Evolutionary conservation across 768 basidiomycete genomes (phyloP).

Genomic region (Punctularia strigosozonata): DNA sequence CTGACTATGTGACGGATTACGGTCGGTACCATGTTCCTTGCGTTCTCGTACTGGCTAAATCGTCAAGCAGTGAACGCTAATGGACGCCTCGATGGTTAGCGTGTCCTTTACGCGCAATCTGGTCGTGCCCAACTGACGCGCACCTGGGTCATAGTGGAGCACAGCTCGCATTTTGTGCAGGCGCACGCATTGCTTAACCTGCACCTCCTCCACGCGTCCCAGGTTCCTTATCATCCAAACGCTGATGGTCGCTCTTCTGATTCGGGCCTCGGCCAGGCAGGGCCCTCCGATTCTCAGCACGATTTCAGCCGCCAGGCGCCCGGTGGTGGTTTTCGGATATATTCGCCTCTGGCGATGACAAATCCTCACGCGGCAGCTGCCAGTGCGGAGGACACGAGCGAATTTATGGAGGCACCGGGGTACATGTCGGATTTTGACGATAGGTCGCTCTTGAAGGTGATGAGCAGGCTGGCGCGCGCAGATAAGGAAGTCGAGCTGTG

Average conservation of each 20-base stretch:
- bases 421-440: conserved; percentile 63
- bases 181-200: conserved; percentile 76
- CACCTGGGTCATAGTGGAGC: conserved; percentile 50
- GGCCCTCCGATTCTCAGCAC: conserved; percentile 6
- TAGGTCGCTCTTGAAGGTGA: conserved; percentile 70
- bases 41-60: conserved; percentile 4
- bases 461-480: conserved; percentile 43
- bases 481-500: conserved; percentile 48
- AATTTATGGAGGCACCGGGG: conserved; percentile 24
- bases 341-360: conserved; percentile 21
- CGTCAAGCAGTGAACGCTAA: conserved; percentile 51
- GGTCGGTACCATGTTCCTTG: conserved; percentile 23
- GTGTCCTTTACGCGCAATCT: not conserved
- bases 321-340: conserved; percentile 23
- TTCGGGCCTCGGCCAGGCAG: not conserved
- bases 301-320: too few species aligned
- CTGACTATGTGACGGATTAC: conserved; percentile 69
- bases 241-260: not conserved
- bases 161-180: conserved; percentile 76
- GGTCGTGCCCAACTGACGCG: not conserved
- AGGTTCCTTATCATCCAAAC: conserved; percentile 22
- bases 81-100: conserved; percentile 60
- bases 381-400: not conserved
- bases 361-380: conserved; percentile 6
- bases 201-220: conserved; percentile 78